A percentile compares a stretch with the other conserved stretches of the same genome.
Conservation (phyloP, 345 rosid genomes). For the Pseudoturritis turrita region DNA sequence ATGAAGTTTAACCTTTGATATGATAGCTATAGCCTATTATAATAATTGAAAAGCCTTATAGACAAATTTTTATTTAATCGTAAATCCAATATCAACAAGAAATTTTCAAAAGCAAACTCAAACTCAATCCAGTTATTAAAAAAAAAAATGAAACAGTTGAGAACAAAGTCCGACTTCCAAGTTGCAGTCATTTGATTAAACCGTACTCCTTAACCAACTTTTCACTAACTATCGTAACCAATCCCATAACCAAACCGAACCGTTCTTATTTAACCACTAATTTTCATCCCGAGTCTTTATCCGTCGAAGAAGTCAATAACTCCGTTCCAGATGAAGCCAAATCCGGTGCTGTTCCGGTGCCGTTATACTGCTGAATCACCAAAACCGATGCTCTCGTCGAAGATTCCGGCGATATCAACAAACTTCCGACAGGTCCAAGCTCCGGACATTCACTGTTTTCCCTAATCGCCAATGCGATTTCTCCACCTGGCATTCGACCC, state of each 20-base stretch:
- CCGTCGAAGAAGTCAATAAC: conserved; percentile 11
- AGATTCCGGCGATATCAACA: conserved; percentile 39
- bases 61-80: neutral
- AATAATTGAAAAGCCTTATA: too few relatives aligned
- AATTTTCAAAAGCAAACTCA: neutral
- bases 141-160: neutral
- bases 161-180: neutral
- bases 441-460: conserved; percentile 44
- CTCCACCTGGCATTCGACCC: conserved; percentile 50
- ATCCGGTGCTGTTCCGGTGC: conserved; percentile 19
- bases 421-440: conserved; percentile 51
- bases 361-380: conserved; percentile 46
- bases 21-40: too few relatives aligned
- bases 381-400: conserved; percentile 46
- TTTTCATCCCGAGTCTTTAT: conserved; percentile 26
- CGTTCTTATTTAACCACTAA: neutral
- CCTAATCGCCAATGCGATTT: conserved; percentile 37
- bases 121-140: neutral
- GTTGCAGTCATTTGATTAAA: neutral
- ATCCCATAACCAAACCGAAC: neutral
- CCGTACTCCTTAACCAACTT: neutral
- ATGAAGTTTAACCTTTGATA: too few relatives aligned
- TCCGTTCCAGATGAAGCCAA: conserved; percentile 22
- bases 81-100: neutral
- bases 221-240: conserved; percentile 3